phyloP scores from a whole-genome alignment of 2,329 filamentous ascomycete species.

The Pseudogymnoascus pannorum region DNA sequence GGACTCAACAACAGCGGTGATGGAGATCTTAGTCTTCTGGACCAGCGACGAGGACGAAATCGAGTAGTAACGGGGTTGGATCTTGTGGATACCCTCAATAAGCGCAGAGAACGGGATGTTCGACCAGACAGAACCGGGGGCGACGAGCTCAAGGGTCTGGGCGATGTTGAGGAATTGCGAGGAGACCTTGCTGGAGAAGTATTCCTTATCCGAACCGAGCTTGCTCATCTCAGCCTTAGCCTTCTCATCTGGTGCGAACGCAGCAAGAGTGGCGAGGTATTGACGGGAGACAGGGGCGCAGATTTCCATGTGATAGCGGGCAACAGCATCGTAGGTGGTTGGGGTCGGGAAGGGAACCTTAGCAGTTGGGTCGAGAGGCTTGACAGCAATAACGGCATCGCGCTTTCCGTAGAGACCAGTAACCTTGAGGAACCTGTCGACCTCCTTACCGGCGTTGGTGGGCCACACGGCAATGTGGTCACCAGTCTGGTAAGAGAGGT shows the following conservation, averaged over 20 bases:
- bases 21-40: conserved; percentile 88
- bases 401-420: conserved; percentile 71
- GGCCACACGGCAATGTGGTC: conserved; percentile 98
- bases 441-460: conserved; percentile 85
- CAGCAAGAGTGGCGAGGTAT: conserved; percentile 77
- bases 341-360: conserved; percentile 97
- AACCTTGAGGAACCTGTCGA: conserved; percentile 78
- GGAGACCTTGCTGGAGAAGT: conserved; percentile 81
- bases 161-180: conserved; percentile 83
- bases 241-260: conserved; percentile 80
- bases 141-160: conserved; percentile 67
- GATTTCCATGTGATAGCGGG: conserved; percentile 95
- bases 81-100: conserved; percentile 87
- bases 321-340: conserved; percentile 88
- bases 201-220: conserved; percentile 88
- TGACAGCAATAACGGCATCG: conserved; percentile 76
- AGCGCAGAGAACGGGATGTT: conserved; percentile 89
- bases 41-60: conserved; percentile 95
- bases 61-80: conserved; percentile 97
- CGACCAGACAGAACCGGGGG: conserved; percentile 68
- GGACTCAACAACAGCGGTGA: conserved; percentile 91
- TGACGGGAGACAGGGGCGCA: conserved; percentile 93
- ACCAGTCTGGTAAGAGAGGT: conserved; percentile 88
- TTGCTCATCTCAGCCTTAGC: conserved; percentile 82
- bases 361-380: conserved; percentile 86